Evolutionary conservation across 805 yeast species (phyloP).

Genomic region (Candida sonorensis): DNA sequence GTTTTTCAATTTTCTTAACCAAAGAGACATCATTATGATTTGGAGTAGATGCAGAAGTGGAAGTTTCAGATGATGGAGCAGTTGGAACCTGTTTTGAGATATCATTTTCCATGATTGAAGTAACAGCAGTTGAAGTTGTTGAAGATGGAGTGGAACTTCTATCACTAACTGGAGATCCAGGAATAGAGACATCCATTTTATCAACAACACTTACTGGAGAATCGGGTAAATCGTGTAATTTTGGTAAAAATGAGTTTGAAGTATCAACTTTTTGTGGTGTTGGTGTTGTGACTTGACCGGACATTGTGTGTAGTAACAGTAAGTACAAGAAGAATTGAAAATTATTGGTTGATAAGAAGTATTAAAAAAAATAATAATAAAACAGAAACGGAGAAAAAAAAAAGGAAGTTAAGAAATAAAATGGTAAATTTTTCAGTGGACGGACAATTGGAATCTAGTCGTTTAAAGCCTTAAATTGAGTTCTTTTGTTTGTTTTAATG

Average conservation of each 20-base stretch:
- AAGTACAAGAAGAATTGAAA: background rate
- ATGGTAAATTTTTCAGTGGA: no score
- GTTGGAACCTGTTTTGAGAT: conserved; percentile 11
- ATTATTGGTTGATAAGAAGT: no score
- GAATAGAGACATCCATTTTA: conserved; percentile 12
- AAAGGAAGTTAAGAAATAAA: no score
- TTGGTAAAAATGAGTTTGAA: background rate
- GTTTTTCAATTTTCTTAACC: no score
- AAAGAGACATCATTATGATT: no score
- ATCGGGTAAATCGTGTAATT: conserved; percentile 2
- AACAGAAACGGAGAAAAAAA: no score
- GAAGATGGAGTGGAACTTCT: conserved; percentile 38
- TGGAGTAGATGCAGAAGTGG: background rate
- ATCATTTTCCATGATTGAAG: conserved; percentile 21
- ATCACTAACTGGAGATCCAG: conserved; percentile 27
- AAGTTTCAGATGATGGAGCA: background rate
- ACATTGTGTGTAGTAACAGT: conserved; percentile 7
- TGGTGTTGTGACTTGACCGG: conserved; percentile 5
- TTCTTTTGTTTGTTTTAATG: no score
- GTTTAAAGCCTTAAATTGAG: conserved; percentile 13
- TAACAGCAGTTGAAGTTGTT: conserved; percentile 27
- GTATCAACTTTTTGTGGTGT: conserved; percentile 1
- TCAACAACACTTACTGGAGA: conserved; percentile 2
- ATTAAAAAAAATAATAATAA: no score
- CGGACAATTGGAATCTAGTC: conserved; percentile 19